Base-by-base conservation (phyloP, 306 rosid genomes). In the Cicer judaicum region DNA sequence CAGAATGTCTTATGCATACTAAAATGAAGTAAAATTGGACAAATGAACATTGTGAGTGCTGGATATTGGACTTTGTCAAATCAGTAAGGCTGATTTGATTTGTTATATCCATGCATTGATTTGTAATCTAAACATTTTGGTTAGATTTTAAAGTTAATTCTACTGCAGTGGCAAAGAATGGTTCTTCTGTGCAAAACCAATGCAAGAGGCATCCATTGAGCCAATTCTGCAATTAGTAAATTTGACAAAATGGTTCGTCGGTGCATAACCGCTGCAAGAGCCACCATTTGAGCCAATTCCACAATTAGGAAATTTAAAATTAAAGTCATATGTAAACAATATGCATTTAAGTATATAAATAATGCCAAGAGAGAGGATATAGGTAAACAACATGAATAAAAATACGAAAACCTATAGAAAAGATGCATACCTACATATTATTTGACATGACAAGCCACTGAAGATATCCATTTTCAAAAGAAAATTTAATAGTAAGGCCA, bases 371-470 rank as follows among this genome's bases (percentile, higher is more conserved):
- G 14, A 54, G n/a, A 62, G 7, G 40, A 46, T 39, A 55, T 1
- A 47, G 5, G 61, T 10, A 34, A 40, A 8, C 14, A 15, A 19
- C 10, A 48, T 24, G 40, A 67, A 61, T 9, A 53, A 50, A 68
- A 67, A 16, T 14, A 63, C 9, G 18, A 74, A 62, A 70, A n/a
- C 14, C 61, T 13, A n/a, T n/a, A 73, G 70, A 65, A 56, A 52
- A 53, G 68, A 71, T 55, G 39, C 72, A 72, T 80, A 84, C 89
- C 85, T 79, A 70, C 54, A 18, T 61, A 70, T 46, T 60, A 70
- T 13, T 41, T 40, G 49, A 64, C 56, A 41, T 46, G 68, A 48
- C 59, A 67, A 63, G 75, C 68, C 54, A 8, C 63, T 68, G 67
- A 39, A 36, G 75, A 79, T 13, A 55, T 57, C 34, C 29, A 8